phyloP scores from a whole-genome alignment of 2,329 filamentous ascomycete species.

The Epichloe bromicola region DNA sequence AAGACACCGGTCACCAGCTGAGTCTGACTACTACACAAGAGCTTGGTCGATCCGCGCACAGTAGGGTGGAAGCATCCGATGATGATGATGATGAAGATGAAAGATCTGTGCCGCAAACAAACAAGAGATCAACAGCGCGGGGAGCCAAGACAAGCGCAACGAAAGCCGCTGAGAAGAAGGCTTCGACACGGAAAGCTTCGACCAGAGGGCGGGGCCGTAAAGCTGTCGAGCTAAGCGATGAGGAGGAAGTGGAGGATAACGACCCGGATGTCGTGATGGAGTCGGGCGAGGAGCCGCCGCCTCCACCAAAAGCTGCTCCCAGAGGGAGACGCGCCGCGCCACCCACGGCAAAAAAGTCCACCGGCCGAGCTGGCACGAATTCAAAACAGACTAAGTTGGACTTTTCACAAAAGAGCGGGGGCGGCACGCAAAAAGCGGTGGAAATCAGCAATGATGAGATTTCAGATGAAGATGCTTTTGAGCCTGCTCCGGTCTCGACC shows the following conservation, averaged over 20 bases:
- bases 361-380: slow-evolving; percentile 8
- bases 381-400: slow-evolving; percentile 22
- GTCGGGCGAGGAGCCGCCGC: slow-evolving; percentile 33
- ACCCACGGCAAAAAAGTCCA: slow-evolving; percentile 16
- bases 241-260: slow-evolving; percentile 32
- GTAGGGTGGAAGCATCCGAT: slow-evolving; percentile 14
- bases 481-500: slow-evolving; percentile 31
- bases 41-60: slow-evolving; percentile 6
- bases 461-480: slow-evolving; percentile 47
- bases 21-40: slow-evolving; percentile 6
- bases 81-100: slow-evolving; percentile 6
- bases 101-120: slow-evolving; percentile 19
- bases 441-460: slow-evolving; percentile 56
- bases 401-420: slow-evolving; percentile 26
- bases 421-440: slow-evolving; percentile 32
- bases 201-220: slow-evolving; percentile 27
- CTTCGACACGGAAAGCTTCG: slow-evolving; percentile 33
- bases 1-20: slow-evolving; percentile 12
- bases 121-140: slow-evolving; percentile 16
- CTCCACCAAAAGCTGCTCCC: slow-evolving; percentile 24
- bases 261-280: slow-evolving; percentile 41
- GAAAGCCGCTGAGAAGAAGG: slow-evolving; percentile 24
- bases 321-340: slow-evolving; percentile 11
- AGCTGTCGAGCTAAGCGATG: slow-evolving; percentile 18
- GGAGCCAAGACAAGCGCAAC: slow-evolving; percentile 17